These are phyloP conservation scores for Tothia fuscella DNA, from an alignment of 2,329 filamentous ascomycete genomes.

Conservation along the genomic window DNA sequence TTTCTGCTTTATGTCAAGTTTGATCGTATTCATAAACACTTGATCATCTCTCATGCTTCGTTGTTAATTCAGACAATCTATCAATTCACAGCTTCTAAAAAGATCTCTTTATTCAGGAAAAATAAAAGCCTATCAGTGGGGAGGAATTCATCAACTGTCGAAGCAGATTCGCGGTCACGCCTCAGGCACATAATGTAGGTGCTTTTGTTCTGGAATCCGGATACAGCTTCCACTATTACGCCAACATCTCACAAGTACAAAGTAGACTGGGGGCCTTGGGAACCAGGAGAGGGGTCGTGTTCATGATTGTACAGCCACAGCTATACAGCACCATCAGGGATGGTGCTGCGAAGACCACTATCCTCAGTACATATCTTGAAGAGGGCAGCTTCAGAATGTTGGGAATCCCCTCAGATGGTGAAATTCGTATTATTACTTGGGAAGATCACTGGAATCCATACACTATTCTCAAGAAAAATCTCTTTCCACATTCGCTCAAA, in stretches of 20 bases:
- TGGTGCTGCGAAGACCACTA: constrained; percentile 43
- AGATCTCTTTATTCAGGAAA: constrained; percentile 40
- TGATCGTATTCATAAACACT: too few relatives aligned
- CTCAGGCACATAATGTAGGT: constrained; percentile 40
- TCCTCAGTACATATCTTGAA: constrained; percentile 49
- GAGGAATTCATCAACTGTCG: constrained; percentile 44
- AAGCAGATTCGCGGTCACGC: constrained; percentile 43
- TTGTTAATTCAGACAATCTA: too few relatives aligned
- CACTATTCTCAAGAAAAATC: constrained; percentile 37
- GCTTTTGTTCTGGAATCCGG: constrained; percentile 53
- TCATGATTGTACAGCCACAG: constrained; percentile 46
- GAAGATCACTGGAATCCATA: constrained; percentile 57
- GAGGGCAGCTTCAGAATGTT: constrained; percentile 47
- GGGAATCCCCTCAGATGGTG: constrained; percentile 41
- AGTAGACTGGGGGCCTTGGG: too few relatives aligned
- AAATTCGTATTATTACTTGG: constrained; percentile 45
- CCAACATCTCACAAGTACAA: constrained; percentile 47
- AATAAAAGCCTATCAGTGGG: constrained; percentile 34
- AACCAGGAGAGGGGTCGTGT: too few relatives aligned
- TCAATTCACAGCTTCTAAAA: constrained; percentile 39
- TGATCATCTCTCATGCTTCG: too few relatives aligned
- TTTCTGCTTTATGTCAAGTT: too few relatives aligned
- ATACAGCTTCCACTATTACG: constrained; percentile 54
- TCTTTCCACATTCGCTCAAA: too few relatives aligned
- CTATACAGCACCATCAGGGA: constrained; percentile 25